Conservation (phyloP, 768 basidiomycete species). For the Saitozyma podzolica region DNA sequence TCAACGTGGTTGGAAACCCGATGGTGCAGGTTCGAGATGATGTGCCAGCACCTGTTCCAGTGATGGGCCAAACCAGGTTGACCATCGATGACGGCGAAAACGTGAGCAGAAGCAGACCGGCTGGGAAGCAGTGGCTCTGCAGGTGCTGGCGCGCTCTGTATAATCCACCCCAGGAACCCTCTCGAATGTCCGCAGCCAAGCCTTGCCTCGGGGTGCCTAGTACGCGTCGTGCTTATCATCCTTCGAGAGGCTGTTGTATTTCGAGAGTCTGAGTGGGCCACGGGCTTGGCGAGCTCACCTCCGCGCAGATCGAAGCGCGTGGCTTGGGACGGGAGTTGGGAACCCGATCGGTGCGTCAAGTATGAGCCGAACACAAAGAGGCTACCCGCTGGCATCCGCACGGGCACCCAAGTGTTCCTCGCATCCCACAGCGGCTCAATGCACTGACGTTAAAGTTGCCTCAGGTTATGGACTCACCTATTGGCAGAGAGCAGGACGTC, state of each 20-base stretch:
- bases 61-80: no score
- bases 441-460: slow-evolving; percentile 16
- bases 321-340: slow-evolving; percentile 20
- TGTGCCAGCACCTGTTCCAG: no score
- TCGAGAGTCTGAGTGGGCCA: neutral
- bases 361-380: slow-evolving; percentile 30
- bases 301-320: slow-evolving; percentile 31
- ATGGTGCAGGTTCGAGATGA: no score
- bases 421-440: slow-evolving; percentile 4
- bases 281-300: neutral
- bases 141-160: slow-evolving; percentile 12
- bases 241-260: slow-evolving; percentile 13
- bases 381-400: slow-evolving; percentile 12
- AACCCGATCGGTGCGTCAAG: slow-evolving; percentile 34
- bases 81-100: no score
- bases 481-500: slow-evolving; percentile 19
- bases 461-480: slow-evolving; percentile 13
- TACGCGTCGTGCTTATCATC: slow-evolving; percentile 19
- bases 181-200: slow-evolving; percentile 16
- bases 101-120: no score
- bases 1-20: no score
- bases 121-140: no score
- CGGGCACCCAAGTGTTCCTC: slow-evolving; percentile 8
- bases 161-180: slow-evolving; percentile 16
- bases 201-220: slow-evolving; percentile 10